phyloP scores from a whole-genome alignment of 441 rosid species.

The Euphorbia schlechtendalii region DNA sequence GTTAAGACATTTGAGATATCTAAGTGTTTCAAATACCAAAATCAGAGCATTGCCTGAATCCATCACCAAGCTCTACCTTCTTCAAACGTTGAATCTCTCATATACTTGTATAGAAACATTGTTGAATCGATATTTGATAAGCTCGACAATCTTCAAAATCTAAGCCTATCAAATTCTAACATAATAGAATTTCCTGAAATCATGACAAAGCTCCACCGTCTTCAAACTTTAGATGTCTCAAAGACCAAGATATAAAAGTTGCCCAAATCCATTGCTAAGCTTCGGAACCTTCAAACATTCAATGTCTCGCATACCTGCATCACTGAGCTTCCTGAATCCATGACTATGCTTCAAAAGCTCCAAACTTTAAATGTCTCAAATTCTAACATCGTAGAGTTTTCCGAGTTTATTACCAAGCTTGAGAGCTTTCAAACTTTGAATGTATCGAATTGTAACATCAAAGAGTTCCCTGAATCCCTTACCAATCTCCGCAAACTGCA shows the following conservation, averaged over 20 bases:
- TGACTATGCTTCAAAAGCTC: no score
- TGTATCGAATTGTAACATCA: not conserved
- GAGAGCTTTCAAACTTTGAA: no score
- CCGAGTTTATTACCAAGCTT: no score
- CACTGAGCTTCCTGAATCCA: no score
- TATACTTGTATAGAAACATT: no score
- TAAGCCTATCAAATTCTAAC: not conserved
- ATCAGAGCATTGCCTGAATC: constrained; percentile 17
- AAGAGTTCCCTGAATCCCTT: not conserved
- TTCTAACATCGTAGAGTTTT: no score
- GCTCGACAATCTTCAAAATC: no score
- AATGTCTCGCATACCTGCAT: no score
- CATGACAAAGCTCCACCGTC: not conserved
- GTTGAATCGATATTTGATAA: no score
- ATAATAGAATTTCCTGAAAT: not conserved
- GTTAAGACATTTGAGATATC: constrained; percentile 18
- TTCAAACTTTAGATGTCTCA: constrained; percentile 15
- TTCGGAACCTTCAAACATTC: constrained; percentile 22
- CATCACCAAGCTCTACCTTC: constrained; percentile 17
- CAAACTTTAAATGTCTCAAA: no score
- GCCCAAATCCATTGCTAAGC: constrained; percentile 22
- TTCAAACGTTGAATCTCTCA: not conserved
- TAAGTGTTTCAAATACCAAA: constrained; percentile 18
- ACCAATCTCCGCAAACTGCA: not conserved
- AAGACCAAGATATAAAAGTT: not conserved